Conservation (phyloP, 2,329 filamentous ascomycete species). For the Fusarium marasasianum region DNA sequence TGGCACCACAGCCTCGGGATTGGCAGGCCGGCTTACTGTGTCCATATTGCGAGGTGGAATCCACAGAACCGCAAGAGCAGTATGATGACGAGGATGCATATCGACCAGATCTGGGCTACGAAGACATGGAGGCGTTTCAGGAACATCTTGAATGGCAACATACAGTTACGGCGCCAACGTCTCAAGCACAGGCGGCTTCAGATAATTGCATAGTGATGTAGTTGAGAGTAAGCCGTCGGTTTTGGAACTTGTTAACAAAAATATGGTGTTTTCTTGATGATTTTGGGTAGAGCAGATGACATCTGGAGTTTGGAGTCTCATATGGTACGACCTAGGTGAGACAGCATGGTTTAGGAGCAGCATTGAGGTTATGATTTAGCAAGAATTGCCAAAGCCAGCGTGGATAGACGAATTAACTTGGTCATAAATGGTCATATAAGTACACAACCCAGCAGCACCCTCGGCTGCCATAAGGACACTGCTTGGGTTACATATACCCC, state of each 20-base stretch:
- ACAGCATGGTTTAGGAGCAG: slow-evolving; percentile 13
- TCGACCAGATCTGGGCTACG: slow-evolving; percentile 61
- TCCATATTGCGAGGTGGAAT: slow-evolving; percentile 66
- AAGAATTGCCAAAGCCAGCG: slow-evolving; percentile 25
- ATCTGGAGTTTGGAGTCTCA: slow-evolving; percentile 41
- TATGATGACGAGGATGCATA: slow-evolving; percentile 63
- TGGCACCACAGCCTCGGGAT: slow-evolving; percentile 59
- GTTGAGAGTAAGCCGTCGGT: slow-evolving; percentile 23
- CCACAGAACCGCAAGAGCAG: slow-evolving; percentile 52
- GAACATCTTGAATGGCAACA: slow-evolving; percentile 68
- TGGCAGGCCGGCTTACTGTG: slow-evolving; percentile 64
- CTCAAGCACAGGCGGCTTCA: slow-evolving; percentile 46
- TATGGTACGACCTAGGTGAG: background rate
- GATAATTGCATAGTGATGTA: slow-evolving; percentile 60
- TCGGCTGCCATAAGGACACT: background rate
- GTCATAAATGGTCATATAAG: slow-evolving; percentile 35
- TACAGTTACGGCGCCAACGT: slow-evolving; percentile 51
- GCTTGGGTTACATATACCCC: background rate
- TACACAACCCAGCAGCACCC: slow-evolving; percentile 25
- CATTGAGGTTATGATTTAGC: slow-evolving; percentile 22
- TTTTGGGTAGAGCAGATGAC: slow-evolving; percentile 25
- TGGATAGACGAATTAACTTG: slow-evolving; percentile 15
- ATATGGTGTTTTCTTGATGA: background rate
- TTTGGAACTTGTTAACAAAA: background rate
- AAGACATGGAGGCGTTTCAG: slow-evolving; percentile 58